Evolutionary conservation across 2,329 filamentous ascomycete species (phyloP), one percentile per base, ranked within the genome.

Genomic region (Neocucurbitaria cava): DNA sequence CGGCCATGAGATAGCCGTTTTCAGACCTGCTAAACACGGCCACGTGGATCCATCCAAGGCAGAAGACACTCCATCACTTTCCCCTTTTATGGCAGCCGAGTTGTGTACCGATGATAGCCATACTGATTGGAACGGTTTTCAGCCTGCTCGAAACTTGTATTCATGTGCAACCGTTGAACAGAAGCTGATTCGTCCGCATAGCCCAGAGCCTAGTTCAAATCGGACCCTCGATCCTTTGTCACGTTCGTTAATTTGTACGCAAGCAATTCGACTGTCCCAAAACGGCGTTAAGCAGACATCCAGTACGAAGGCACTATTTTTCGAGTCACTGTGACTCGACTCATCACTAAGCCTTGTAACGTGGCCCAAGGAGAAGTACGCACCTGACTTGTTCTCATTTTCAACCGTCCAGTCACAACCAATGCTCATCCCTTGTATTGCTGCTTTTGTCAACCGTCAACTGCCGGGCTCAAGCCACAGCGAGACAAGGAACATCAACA

Each of bases 31-130:
- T 36, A 47, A 17, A 42, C 40, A 13, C 47, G 55, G 60, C 65
- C 64, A 68, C 65, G 65, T 68, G 65, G 65, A 52, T 49, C 64
- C 61, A 65, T 55, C 58, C 52, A 62, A 30, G 23, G 54, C 39
- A 42, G 35, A 38, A 18, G 36, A 31, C 39, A 18, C n/a, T 43
- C 33, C 44, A 53, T 47, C 38, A 53, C 40, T 42, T 42, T 20
- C 40, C 40, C 8, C 23, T 46, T 39, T 49, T 47, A 43, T 51
- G 10, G 42, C 44, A 51, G 36, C 56, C 54, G 51, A 55, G 48
- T 35, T 49, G 54, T 60, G 61, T 60, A 54, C 61, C 61, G 59
- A 56, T 42, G 51, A 38, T 60, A 64, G 61, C 61, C 63, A 58
- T 35, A 39, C 30, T 31, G 10, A 47, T 48, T 55, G 52, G 40